These are phyloP conservation scores for Plasmopara halstedii DNA, from an alignment of 352 stramenopile genomes.

Conservation along the genomic window DNA sequence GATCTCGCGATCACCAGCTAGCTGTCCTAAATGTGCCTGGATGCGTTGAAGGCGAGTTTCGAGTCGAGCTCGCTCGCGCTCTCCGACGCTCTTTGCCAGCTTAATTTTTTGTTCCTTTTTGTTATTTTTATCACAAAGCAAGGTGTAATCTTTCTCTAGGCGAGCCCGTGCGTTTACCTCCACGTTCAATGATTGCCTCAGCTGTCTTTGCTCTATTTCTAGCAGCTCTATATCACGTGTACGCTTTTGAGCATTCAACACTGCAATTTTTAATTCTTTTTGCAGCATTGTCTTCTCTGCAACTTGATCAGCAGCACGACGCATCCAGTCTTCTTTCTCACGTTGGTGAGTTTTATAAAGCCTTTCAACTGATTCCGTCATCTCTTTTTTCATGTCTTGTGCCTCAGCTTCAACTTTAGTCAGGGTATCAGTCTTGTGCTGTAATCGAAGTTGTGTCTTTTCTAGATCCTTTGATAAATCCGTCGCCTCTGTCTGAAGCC, in stretches of 20 bases:
- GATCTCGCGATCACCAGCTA: constrained; percentile 43
- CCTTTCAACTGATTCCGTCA: constrained; percentile 28
- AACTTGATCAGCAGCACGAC: constrained; percentile 49
- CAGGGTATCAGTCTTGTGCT: constrained; percentile 38
- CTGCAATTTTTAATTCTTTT: constrained; percentile 42
- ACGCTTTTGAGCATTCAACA: constrained; percentile 20
- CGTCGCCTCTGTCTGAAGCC: constrained; percentile 13
- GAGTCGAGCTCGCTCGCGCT: constrained; percentile 30
- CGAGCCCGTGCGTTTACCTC: constrained; percentile 21
- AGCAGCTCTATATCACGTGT: constrained; percentile 32
- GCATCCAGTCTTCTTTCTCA: constrained; percentile 59
- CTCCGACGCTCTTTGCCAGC: constrained; percentile 4
- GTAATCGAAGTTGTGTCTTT: constrained; percentile 38
- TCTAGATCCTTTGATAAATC: constrained; percentile 46
- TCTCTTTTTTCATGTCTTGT: constrained; percentile 26
- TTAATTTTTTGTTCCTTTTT: constrained; percentile 11
- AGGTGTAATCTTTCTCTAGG: constrained; percentile 15
- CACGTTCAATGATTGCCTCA: constrained; percentile 26
- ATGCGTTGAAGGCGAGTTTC: constrained; percentile 40
- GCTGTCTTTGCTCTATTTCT: constrained; percentile 36
- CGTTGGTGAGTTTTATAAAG: constrained; percentile 28
- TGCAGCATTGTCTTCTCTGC: constrained; percentile 47
- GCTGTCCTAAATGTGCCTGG: constrained; percentile 45
- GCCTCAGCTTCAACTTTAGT: constrained; percentile 24
- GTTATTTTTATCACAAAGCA: constrained; percentile 20